Percentiles rank a stretch among this genome's conserved stretches.
Conservation (phyloP, 2,329 filamentous ascomycete species). For the Claviceps humidiphila region DNA sequence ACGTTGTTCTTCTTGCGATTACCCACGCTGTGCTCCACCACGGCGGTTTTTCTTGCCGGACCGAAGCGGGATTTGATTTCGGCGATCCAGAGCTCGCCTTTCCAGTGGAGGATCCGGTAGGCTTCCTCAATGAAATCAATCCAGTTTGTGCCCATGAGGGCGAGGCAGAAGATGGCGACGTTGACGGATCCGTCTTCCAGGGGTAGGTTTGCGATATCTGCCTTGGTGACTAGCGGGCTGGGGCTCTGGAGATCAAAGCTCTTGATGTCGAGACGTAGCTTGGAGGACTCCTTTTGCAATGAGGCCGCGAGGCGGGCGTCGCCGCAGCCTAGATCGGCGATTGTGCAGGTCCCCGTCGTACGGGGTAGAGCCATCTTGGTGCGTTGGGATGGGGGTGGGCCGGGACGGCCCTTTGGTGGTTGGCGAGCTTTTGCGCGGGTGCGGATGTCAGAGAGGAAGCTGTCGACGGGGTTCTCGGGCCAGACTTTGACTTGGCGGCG, state of each 20-base stretch:
- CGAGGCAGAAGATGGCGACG: slow-evolving; percentile 86
- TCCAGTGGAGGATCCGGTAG: slow-evolving; percentile 79
- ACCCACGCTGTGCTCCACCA: slow-evolving; percentile 59
- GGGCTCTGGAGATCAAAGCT: slow-evolving; percentile 81
- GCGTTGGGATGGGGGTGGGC: slow-evolving; percentile 14
- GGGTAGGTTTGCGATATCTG: slow-evolving; percentile 79
- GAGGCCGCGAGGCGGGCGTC: slow-evolving; percentile 69
- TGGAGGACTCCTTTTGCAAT: slow-evolving; percentile 48
- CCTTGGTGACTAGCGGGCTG: slow-evolving; percentile 63
- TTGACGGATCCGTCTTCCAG: slow-evolving; percentile 64
- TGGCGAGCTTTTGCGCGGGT: slow-evolving; percentile 45
- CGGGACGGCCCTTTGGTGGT: slow-evolving; percentile 17
- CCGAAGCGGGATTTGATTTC: slow-evolving; percentile 90
- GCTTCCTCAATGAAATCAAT: slow-evolving; percentile 92
- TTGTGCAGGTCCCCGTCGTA: slow-evolving; percentile 57
- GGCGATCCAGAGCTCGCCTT: slow-evolving; percentile 91
- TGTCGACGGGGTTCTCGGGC: slow-evolving; percentile 92
- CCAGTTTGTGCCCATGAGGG: slow-evolving; percentile 99
- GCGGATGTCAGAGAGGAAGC: slow-evolving; percentile 62
- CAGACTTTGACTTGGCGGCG: slow-evolving; percentile 88
- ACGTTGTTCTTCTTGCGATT: slow-evolving; percentile 41
- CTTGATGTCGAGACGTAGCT: slow-evolving; percentile 59
- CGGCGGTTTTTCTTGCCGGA: slow-evolving; percentile 25
- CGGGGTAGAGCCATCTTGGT: slow-evolving; percentile 48
- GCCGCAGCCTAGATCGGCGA: slow-evolving; percentile 88